A percentile compares a stretch with the other conserved stretches of the same genome.
These are phyloP conservation scores for Solanum aculeatissimum DNA, from an alignment of 305 asterid species.

Conservation along the genomic window DNA sequence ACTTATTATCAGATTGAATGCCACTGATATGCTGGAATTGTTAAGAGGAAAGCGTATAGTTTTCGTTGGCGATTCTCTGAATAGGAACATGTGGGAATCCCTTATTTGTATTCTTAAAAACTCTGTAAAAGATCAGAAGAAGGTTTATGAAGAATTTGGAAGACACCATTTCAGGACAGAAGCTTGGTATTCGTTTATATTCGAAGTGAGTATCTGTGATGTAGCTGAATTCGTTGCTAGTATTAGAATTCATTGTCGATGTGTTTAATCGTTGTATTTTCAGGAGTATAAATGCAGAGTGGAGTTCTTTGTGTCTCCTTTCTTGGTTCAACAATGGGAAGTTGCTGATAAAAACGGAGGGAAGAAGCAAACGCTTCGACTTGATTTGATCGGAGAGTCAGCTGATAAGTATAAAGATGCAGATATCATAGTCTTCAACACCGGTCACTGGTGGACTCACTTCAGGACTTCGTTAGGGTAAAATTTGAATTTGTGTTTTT, in stretches of 20 bases:
- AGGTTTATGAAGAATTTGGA: slow-evolving; percentile 56
- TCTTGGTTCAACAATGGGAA: slow-evolving; percentile 67
- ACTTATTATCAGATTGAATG: slow-evolving; percentile 36
- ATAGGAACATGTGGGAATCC: slow-evolving; percentile 82
- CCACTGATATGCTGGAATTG: slow-evolving; percentile 46
- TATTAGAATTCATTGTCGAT: not conserved
- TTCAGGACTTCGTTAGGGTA: slow-evolving; percentile 71
- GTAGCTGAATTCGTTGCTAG: not conserved
- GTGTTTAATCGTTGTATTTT: not conserved
- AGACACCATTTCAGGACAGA: slow-evolving; percentile 45
- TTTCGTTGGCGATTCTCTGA: slow-evolving; percentile 67
- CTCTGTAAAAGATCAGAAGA: slow-evolving; percentile 46
- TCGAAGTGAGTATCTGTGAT: slow-evolving; percentile 30
- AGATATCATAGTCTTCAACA: slow-evolving; percentile 53
- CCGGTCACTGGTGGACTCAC: slow-evolving; percentile 90
- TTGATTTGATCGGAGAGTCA: slow-evolving; percentile 34
- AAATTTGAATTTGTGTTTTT: not conserved
- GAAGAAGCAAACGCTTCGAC: slow-evolving; percentile 64
- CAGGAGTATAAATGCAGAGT: slow-evolving; percentile 54
- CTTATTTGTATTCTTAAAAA: slow-evolving; percentile 55
- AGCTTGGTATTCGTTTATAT: slow-evolving; percentile 48
- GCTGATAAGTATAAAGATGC: slow-evolving; percentile 40
- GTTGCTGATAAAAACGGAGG: slow-evolving; percentile 23
- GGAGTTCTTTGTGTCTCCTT: slow-evolving; percentile 62
- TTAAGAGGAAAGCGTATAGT: slow-evolving; percentile 53